Evolutionary conservation across 2,329 filamentous ascomycete genomes (phyloP).

Genomic region (Neonectria coccinea): DNA sequence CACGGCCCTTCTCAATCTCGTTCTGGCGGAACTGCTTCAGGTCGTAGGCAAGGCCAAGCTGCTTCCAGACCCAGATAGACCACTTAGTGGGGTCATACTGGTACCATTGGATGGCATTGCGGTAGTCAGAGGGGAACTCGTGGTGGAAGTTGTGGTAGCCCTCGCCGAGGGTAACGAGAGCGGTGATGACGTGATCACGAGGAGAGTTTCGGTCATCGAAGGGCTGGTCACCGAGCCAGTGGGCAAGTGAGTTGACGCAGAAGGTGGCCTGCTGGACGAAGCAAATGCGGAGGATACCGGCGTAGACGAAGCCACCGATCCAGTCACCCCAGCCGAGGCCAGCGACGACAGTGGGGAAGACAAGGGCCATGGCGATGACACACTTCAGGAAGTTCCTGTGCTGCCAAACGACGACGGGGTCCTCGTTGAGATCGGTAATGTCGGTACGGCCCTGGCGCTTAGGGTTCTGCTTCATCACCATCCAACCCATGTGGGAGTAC

Average conservation of each 20-base stretch:
- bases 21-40: slow-evolving; percentile 92
- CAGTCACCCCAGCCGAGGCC: slow-evolving; percentile 86
- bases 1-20: slow-evolving; percentile 91
- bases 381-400: slow-evolving; percentile 88
- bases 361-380: slow-evolving; percentile 80
- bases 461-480: slow-evolving; percentile 93
- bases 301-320: slow-evolving; percentile 85
- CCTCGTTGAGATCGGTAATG: slow-evolving; percentile 89
- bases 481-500: slow-evolving; percentile 86
- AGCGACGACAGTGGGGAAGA: slow-evolving; percentile 80
- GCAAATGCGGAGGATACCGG: slow-evolving; percentile 86
- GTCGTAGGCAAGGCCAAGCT: slow-evolving; percentile 84
- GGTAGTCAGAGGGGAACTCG: slow-evolving; percentile 93
- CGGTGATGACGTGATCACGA: slow-evolving; percentile 88
- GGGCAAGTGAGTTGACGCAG: slow-evolving; percentile 91
- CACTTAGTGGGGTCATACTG: slow-evolving; percentile 95
- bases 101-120: slow-evolving; percentile 90
- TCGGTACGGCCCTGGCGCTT: slow-evolving; percentile 90
- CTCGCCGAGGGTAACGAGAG: slow-evolving; percentile 85
- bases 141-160: slow-evolving; percentile 97
- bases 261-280: slow-evolving; percentile 93
- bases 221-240: slow-evolving; percentile 92
- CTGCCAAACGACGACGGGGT: slow-evolving; percentile 87
- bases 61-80: slow-evolving; percentile 87
- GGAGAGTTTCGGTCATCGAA: slow-evolving; percentile 94